Evolutionary conservation across 176 grass and related monocot species (phyloP), one percentile per base, ranked within the genome.

Genomic region (Oryza longistaminata): DNA sequence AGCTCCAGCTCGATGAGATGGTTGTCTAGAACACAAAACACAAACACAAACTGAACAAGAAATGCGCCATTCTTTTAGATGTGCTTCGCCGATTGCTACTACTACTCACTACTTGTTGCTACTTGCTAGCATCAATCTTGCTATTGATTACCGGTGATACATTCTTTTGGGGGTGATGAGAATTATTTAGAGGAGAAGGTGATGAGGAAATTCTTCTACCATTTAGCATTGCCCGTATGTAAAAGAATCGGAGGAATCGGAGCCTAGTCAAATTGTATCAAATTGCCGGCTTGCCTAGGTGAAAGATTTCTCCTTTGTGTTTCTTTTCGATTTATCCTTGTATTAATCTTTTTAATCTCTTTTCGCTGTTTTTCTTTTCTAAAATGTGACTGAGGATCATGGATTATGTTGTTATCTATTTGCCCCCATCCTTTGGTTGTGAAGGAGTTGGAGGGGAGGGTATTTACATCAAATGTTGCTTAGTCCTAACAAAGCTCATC

Each of bases 1-100:
- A 94, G 71, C 82, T 91, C 34, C 92, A 94, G 92, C 88, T 94
- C 45, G 86, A 91, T 88, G 88, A 91, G 81, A 94, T 90, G 88
- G 83, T 88, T 65, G 83, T 83, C 66, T 91, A 91, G 85, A 62
- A 34, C 27, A 81, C 27, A 31, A 81, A 45, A 44, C 49, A 80
- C 31, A 76, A 53, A 87, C 66, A 87, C 16, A n/a, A 42, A 68
- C 70, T 76, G 75, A 91, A 66, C 75, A 62, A 80, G 88, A 81
- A 83, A 81, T 64, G 53, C 52, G 71, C 77, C 71, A 72, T 69
- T 87, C n/a, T 83, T 81, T 88, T 81, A 50, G 64, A 66, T 77
- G 34, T 71, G 81, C 29, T 81, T 85, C 65, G 39, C 65, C 42
- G 19, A 53, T 71, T 84, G 24, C 70, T 76, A 21, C 80, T 76